These are phyloP conservation scores for Lactarius quietus DNA, from an alignment of 768 basidiomycete genomes.

Conservation along the genomic window DNA sequence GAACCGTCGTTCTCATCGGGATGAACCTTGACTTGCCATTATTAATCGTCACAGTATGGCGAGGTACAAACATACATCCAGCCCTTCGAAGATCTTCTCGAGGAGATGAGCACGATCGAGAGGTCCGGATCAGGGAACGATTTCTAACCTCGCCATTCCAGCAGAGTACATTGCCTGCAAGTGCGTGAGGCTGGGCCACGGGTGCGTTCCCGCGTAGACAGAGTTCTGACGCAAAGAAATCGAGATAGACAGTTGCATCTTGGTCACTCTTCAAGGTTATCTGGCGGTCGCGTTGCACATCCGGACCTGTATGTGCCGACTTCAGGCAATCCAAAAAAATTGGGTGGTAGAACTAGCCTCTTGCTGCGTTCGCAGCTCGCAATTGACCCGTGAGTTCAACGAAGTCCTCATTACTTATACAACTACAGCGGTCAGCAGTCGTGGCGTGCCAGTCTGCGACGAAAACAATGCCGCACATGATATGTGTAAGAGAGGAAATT, in stretches of 20 bases:
- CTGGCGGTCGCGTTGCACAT: constrained; percentile 44
- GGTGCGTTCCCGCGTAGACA: constrained; percentile 57
- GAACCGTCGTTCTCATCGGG: constrained; percentile 70
- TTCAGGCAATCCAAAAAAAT: not conserved
- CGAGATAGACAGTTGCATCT: constrained; percentile 32
- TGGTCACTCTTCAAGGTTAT: constrained; percentile 23
- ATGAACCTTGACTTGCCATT: constrained; percentile 42
- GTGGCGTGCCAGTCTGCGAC: constrained; percentile 33
- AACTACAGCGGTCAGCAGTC: constrained; percentile 14
- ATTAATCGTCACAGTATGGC: not conserved
- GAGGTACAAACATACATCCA: constrained; percentile 48
- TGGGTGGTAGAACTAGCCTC: constrained; percentile 43
- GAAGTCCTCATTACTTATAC: constrained; percentile 26
- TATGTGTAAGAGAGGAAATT: constrained; percentile 11
- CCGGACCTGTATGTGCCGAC: constrained; percentile 50
- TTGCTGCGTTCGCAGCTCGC: constrained; percentile 48
- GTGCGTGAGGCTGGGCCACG: constrained; percentile 64
- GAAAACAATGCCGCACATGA: constrained; percentile 73
- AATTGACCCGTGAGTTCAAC: constrained; percentile 35
- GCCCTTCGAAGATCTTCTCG: constrained; percentile 67
- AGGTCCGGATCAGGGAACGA: not conserved
- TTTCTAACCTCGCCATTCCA: constrained; percentile 80
- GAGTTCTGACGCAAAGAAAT: constrained; percentile 74
- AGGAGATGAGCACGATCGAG: not conserved
- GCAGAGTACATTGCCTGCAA: constrained; percentile 58